Evolutionary conservation across 192 early-diverging fungal species (phyloP), one percentile per base, ranked within the genome.

Genomic region (Umbelopsis sp.): DNA sequence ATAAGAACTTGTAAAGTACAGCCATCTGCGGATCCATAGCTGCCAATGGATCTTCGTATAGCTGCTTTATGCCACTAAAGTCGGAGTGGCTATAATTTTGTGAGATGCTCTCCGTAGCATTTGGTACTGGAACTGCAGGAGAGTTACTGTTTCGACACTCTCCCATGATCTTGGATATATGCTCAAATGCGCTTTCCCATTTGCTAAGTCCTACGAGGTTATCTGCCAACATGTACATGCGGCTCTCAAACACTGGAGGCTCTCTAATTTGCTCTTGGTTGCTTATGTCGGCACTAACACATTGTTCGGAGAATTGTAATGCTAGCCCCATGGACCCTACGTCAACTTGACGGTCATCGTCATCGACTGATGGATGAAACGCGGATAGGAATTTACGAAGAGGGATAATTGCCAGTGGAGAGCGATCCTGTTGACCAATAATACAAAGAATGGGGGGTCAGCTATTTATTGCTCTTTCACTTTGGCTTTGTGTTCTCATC

Each of bases 161-260:
- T 61, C 30, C 16, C 55, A 61, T 61, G 55, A 61, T 30, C 7
- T 35, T 10, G 2, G 55, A 61, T 25, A 72, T 61, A 65, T 72
- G 72, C 47, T 77, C 68, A 41, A 77, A 49, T 30, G 49, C 50
- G 8, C 30, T 46, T 44, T 71, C 64, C 75, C 75, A 77, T 44
- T 72, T 48, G 33, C 66, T 66, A 10, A 71, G 46, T 23, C 67
- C 52, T 16, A 46, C 66, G 18, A 70, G 27, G 18, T 58, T 69
- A 23, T 77, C 75, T 35, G 75, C 66, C 21, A 77, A 46, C 33
- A 77, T 53, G 20, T 72, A 72, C 75, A 77, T 77, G 10, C 75
- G 66, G 45, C 66, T 68, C 48, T 77, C 75, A 30, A 71, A 68
- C 15, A 53, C 46, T 0, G 64, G 27, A 15, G 55, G 35, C 4